Conservation (phyloP, 1,284 basidiomycete species). For the Moesziomyces sp. region DNA sequence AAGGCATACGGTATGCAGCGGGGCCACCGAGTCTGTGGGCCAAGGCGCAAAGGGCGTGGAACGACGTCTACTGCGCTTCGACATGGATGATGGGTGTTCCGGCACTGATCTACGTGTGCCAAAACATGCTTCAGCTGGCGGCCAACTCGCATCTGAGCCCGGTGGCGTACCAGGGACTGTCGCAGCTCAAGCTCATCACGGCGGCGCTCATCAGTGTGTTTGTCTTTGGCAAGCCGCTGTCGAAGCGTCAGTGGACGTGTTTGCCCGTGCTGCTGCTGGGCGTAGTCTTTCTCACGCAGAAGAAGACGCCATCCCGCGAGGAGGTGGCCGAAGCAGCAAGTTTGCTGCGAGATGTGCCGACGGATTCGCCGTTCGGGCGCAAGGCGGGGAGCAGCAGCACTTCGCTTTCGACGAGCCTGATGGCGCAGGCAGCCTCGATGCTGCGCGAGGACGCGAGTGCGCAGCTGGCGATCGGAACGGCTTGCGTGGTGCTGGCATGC, state of each 20-base stretch:
- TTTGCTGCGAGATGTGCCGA: not conserved
- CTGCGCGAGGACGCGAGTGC: slow-evolving; percentile 8
- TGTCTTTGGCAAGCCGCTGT: slow-evolving; percentile 25
- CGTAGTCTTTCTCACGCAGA: slow-evolving; percentile 21
- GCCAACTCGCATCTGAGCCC: slow-evolving; percentile 37
- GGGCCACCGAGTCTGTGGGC: not conserved
- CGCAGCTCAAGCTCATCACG: slow-evolving; percentile 44
- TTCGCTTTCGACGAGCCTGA: not conserved
- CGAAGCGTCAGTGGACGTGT: slow-evolving; percentile 27
- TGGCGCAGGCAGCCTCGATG: slow-evolving; percentile 10
- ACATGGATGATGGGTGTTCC: slow-evolving; percentile 41
- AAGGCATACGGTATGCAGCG: not conserved
- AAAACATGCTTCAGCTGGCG: slow-evolving; percentile 44
- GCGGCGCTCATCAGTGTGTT: slow-evolving; percentile 36
- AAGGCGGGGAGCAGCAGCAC: not conserved
- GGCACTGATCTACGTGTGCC: slow-evolving; percentile 31
- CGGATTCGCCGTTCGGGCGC: slow-evolving; percentile 23
- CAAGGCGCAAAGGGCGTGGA: slow-evolving; percentile 3
- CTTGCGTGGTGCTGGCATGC: slow-evolving; percentile 29
- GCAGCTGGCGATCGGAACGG: slow-evolving; percentile 7
- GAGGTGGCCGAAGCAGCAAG: slow-evolving; percentile 11
- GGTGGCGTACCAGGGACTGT: slow-evolving; percentile 36
- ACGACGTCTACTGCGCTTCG: slow-evolving; percentile 27
- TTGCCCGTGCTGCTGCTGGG: slow-evolving; percentile 25
- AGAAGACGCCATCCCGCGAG: not conserved